Percentiles rank a stretch among this genome's conserved stretches.
phyloP scores from a whole-genome alignment of 2,329 filamentous ascomycete species.

The Cladophialophora psammophila region DNA sequence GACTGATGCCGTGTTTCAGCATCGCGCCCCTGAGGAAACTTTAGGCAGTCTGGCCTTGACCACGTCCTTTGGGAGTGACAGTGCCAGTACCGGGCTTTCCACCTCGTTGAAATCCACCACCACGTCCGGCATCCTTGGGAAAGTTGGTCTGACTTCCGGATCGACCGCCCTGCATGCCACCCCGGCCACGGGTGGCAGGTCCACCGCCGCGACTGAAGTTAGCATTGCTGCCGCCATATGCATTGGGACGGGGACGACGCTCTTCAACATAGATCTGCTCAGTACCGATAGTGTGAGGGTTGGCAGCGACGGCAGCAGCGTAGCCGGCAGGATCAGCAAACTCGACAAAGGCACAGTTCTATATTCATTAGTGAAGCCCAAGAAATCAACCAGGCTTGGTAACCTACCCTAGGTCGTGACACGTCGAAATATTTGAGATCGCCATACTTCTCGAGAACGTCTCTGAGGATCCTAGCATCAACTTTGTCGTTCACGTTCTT shows the following conservation, averaged over 20 bases:
- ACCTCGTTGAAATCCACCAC: conserved; percentile 70
- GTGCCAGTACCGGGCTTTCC: conserved; percentile 64
- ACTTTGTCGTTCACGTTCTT: conserved; percentile 95
- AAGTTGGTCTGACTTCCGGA: conserved; percentile 71
- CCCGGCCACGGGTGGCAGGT: conserved; percentile 65
- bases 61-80: conserved; percentile 56
- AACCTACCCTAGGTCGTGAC: conserved; percentile 74
- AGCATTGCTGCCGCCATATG: conserved; percentile 69
- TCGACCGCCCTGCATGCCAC: conserved; percentile 53
- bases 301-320: conserved; percentile 80
- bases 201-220: conserved; percentile 68
- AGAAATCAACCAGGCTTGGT: conserved; percentile 31
- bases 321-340: conserved; percentile 83
- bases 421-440: conserved; percentile 70
- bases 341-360: conserved; percentile 98
- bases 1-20: conserved; percentile 2
- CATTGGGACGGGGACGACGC: conserved; percentile 77
- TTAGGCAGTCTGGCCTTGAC: conserved; percentile 55
- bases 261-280: conserved; percentile 88
- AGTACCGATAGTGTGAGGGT: conserved; percentile 83
- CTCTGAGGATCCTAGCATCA: conserved; percentile 73
- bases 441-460: conserved; percentile 72
- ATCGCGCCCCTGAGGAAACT: neutral
- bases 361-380: conserved; percentile 26
- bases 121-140: conserved; percentile 72